Conservation (phyloP, 2,329 filamentous ascomycete genomes). For the Diaporthe australafricana region DNA sequence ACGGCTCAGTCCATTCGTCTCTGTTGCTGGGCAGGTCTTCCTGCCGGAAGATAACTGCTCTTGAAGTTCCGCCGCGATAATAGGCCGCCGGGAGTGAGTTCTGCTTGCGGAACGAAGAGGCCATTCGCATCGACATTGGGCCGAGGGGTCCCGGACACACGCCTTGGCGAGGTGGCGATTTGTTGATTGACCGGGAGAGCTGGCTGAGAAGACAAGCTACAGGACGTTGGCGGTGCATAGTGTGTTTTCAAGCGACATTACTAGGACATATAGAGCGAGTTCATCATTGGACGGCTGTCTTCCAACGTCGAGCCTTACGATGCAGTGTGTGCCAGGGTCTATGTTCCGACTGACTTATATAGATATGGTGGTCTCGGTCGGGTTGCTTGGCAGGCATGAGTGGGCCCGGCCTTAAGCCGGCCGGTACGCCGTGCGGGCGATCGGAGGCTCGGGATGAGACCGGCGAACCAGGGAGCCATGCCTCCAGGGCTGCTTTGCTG, state of each 20-base stretch:
- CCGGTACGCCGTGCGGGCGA: not conserved
- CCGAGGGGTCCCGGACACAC: rapidly evolving
- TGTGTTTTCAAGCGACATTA: not conserved
- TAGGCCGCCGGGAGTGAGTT: slow-evolving; percentile 62
- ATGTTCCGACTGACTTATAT: not conserved
- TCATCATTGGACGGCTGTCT: not conserved
- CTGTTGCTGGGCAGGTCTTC: slow-evolving; percentile 61
- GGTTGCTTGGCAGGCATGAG: not conserved
- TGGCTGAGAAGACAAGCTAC: not conserved
- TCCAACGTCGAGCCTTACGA: not conserved
- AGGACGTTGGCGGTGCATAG: not conserved
- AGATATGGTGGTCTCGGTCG: too few relatives aligned
- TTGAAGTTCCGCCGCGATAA: slow-evolving; percentile 77
- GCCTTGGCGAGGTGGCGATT: not conserved
- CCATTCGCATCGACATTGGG: not conserved
- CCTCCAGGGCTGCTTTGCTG: not conserved
- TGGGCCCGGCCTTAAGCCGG: not conserved
- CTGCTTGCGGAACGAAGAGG: not conserved
- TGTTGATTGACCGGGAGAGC: not conserved
- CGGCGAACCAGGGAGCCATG: not conserved
- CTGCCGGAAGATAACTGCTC: slow-evolving; percentile 70
- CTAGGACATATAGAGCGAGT: not conserved
- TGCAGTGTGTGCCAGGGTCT: not conserved
- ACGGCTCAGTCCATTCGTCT: slow-evolving; percentile 63
- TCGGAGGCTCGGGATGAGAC: not conserved